Evolutionary conservation across 2,329 filamentous ascomycete genomes (phyloP).

Genomic region (Ascocoryne sarcoides): DNA sequence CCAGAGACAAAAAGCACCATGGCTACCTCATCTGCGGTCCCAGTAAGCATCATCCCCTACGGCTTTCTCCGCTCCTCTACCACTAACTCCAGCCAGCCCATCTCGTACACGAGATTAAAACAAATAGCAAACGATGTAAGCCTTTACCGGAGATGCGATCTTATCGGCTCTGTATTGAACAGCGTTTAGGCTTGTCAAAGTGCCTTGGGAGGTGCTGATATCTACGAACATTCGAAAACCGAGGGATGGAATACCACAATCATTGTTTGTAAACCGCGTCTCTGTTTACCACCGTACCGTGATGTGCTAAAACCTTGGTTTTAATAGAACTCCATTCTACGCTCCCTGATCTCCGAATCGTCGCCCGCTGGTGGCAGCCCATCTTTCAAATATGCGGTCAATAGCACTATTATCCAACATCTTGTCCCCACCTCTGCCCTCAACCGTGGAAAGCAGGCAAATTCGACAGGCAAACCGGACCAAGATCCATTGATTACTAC

Average conservation of each 20-base stretch:
- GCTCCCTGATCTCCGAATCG: slow-evolving; percentile 68
- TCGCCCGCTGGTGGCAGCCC: slow-evolving; percentile 51
- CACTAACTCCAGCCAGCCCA: slow-evolving; percentile 45
- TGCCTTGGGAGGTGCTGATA: slow-evolving; percentile 63
- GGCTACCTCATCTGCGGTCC: slow-evolving; percentile 22
- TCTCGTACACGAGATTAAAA: slow-evolving; percentile 67
- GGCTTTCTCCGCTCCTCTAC: not conserved
- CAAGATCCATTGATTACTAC: not conserved
- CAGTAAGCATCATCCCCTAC: slow-evolving; percentile 14
- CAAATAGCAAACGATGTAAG: slow-evolving; percentile 77
- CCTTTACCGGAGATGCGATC: not conserved
- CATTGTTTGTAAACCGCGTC: slow-evolving; percentile 56
- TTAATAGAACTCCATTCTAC: slow-evolving; percentile 64
- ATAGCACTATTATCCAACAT: slow-evolving; percentile 97
- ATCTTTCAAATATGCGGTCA: slow-evolving; percentile 87
- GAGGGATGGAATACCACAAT: slow-evolving; percentile 86
- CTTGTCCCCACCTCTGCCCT: slow-evolving; percentile 58
- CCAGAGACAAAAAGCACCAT: slow-evolving; percentile 2
- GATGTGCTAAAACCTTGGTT: too few relatives aligned
- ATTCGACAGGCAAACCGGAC: not conserved
- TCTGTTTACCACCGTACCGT: slow-evolving; percentile 6
- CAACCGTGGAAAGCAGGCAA: slow-evolving; percentile 47
- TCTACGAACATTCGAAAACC: slow-evolving; percentile 82
- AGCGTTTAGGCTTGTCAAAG: slow-evolving; percentile 65
- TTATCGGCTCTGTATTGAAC: not conserved